These are phyloP conservation scores for Candida adriatica DNA, from an alignment of 805 yeast species.

Conservation along the genomic window DNA sequence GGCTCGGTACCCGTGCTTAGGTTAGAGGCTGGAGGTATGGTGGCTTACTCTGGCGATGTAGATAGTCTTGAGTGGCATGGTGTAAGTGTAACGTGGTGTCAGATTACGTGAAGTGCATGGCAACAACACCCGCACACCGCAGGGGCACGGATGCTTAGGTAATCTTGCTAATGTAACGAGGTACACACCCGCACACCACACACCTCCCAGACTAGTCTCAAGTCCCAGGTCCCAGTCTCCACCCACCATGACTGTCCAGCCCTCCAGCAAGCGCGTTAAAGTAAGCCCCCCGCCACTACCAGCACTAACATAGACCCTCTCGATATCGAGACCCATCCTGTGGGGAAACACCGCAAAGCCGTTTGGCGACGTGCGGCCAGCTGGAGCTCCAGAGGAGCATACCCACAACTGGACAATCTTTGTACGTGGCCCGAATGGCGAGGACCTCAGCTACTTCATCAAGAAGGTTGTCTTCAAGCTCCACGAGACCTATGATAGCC, in stretches of 20 bases:
- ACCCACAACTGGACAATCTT: slow-evolving; percentile 96
- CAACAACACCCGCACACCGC: too few species aligned
- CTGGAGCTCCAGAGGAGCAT: slow-evolving; percentile 75
- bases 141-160: too few species aligned
- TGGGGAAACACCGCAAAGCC: slow-evolving; percentile 80
- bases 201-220: too few species aligned
- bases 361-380: slow-evolving; percentile 46
- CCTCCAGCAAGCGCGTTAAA: not conserved
- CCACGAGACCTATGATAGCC: slow-evolving; percentile 87
- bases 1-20: slow-evolving; percentile 79
- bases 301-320: slow-evolving; percentile 37
- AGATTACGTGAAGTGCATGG: too few species aligned
- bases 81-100: too few species aligned
- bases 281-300: not conserved
- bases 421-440: slow-evolving; percentile 70
- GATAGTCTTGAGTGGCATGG: slow-evolving; percentile 48
- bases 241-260: not conserved
- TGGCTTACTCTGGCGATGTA: slow-evolving; percentile 51
- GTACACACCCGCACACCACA: too few species aligned
- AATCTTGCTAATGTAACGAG: too few species aligned
- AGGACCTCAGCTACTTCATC: slow-evolving; percentile 73
- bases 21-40: not conserved
- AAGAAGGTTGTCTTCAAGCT: slow-evolving; percentile 90
- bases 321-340: slow-evolving; percentile 70
- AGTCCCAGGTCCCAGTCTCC: too few species aligned